Evolutionary conservation across 768 basidiomycete species (phyloP).

Genomic region (Leucocoprinus birnbaumii): DNA sequence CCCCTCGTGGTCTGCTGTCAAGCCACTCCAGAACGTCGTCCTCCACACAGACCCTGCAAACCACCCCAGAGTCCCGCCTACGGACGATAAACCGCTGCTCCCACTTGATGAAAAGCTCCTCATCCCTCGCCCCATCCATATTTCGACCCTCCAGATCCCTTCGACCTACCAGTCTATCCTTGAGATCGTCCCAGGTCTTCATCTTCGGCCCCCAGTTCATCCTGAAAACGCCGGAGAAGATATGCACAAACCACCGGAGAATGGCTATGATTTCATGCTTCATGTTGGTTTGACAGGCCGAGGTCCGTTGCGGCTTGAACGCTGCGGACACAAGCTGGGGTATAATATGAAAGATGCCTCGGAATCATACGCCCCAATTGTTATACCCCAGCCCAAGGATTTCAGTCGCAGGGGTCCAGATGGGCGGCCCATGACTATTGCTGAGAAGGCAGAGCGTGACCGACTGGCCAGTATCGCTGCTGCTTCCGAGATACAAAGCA

Average conservation of each 20-base stretch:
- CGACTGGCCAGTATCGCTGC: slow-evolving; percentile 9
- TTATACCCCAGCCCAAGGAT: slow-evolving; percentile 37
- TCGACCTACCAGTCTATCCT: slow-evolving; percentile 58
- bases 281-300: slow-evolving; percentile 69
- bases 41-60: slow-evolving; percentile 37
- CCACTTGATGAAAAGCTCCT: slow-evolving; percentile 14
- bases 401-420: slow-evolving; percentile 37
- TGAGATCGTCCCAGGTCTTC: slow-evolving; percentile 51
- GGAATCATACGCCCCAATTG: slow-evolving; percentile 52
- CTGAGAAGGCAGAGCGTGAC: slow-evolving; percentile 22
- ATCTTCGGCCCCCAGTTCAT: slow-evolving; percentile 55
- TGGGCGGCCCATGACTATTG: slow-evolving; percentile 18
- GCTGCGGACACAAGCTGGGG: slow-evolving; percentile 62
- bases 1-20: slow-evolving; percentile 72
- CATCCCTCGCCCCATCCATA: slow-evolving; percentile 48
- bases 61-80: slow-evolving; percentile 9
- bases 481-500: slow-evolving; percentile 5
- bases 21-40: slow-evolving; percentile 55
- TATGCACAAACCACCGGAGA: slow-evolving; percentile 36
- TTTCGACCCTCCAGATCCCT: slow-evolving; percentile 57
- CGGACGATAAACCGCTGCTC: slow-evolving; percentile 6
- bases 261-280: slow-evolving; percentile 67
- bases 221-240: slow-evolving; percentile 30
- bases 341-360: slow-evolving; percentile 68
- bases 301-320: slow-evolving; percentile 62